These are phyloP conservation scores for Otatea glauca DNA, from an alignment of 176 grass and related monocot genomes.

Conservation along the genomic window DNA sequence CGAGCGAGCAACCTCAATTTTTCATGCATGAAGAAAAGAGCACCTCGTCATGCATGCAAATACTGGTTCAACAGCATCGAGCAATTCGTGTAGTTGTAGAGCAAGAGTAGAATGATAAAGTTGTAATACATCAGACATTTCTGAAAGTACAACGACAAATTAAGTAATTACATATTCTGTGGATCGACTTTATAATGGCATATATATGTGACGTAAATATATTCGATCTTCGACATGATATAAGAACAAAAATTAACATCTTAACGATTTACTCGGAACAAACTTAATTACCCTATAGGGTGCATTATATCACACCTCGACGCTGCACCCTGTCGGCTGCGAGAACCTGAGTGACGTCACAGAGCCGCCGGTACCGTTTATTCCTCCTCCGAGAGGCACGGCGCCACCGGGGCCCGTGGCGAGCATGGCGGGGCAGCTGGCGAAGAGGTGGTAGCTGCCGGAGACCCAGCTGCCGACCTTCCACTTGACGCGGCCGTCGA, in stretches of 20 bases:
- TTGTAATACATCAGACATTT: not conserved
- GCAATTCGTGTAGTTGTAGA: not conserved
- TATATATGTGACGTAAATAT: not conserved
- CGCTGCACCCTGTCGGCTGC: slow-evolving; percentile 60
- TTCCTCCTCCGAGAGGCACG: not conserved
- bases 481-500: slow-evolving; percentile 61
- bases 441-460: slow-evolving; percentile 69
- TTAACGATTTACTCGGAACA: not conserved
- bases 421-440: slow-evolving; percentile 72
- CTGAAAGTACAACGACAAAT: not conserved
- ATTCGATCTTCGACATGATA: slow-evolving; percentile 17
- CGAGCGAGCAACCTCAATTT: not conserved
- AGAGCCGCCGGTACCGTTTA: not conserved
- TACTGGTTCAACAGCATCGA: no score
- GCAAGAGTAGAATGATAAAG: not conserved
- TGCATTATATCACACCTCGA: slow-evolving; percentile 54
- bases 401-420: not conserved
- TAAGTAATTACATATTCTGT: not conserved
- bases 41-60: not conserved
- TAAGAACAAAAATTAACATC: slow-evolving; percentile 29
- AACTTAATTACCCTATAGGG: not conserved
- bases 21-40: not conserved
- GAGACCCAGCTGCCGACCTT: slow-evolving; percentile 70
- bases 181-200: not conserved
- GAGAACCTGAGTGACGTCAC: slow-evolving; percentile 51